A percentile compares a stretch with the other conserved stretches of the same genome.
Evolutionary conservation across 2,329 filamentous ascomycete genomes (phyloP).

Genomic region (Scopulariopsis brevicaulis): DNA sequence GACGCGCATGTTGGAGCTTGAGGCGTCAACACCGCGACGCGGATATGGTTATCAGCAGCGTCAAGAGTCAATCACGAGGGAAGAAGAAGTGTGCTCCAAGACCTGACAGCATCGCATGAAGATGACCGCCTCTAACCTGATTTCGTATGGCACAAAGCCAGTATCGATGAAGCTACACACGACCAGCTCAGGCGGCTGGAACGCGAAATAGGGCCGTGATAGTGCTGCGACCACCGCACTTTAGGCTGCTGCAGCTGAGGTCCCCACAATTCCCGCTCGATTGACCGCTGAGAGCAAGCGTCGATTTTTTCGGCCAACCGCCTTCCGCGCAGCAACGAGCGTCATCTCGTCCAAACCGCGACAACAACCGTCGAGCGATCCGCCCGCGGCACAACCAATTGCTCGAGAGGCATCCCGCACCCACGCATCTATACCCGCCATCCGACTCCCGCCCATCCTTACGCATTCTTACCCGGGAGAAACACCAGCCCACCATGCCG

Average conservation of each 20-base stretch:
- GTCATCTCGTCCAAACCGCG: not conserved
- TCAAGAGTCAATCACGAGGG: too few relatives aligned
- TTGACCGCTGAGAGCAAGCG: not conserved
- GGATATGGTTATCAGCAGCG: too few relatives aligned
- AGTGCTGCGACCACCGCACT: not conserved
- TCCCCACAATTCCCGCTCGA: not conserved
- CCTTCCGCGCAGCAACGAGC: not conserved
- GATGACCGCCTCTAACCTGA: too few relatives aligned
- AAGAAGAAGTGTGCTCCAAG: too few relatives aligned
- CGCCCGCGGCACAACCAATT: not conserved
- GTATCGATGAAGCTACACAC: not conserved
- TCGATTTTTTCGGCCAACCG: not conserved
- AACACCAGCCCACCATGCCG: slow-evolving; percentile 30
- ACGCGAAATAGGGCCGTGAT: not conserved
- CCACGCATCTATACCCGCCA: not conserved
- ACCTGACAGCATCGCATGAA: too few relatives aligned
- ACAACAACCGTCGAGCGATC: not conserved
- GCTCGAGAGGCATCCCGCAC: not conserved
- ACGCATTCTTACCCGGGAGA: not conserved
- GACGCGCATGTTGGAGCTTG: not conserved
- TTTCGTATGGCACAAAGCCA: not conserved
- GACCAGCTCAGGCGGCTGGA: not conserved
- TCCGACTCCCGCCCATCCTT: not conserved
- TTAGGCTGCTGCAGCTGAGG: not conserved
- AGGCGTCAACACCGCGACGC: too few relatives aligned